Base-by-base conservation (phyloP, 495 filamentous ascomycete species). In the Astrothelium macrocarpum region DNA sequence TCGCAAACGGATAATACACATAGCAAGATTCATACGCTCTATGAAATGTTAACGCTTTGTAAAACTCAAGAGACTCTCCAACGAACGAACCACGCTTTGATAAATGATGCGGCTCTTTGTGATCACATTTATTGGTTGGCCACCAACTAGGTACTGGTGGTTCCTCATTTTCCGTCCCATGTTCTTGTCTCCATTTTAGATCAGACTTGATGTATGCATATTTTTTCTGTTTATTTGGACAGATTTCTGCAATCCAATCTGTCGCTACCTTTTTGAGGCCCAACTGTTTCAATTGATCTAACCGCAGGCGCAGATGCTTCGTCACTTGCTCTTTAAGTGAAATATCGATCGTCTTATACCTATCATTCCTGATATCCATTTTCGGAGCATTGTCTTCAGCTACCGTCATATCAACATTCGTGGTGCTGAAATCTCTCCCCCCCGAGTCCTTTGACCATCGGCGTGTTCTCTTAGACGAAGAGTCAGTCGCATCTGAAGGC, bases 151-250 rank as follows among this genome's bases (percentile, higher is more conserved):
- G 92, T 34, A 83, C 83, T 53, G 81, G 86, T 34, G 59, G 61
- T 14, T 18, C 18, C 29, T 61, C 53, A 5, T 43, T 32, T 12
- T 49, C 46, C 80, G 56, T 34, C 28, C 87, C 29, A 29, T 56
- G 49, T 3, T 28, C 25, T 16, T 29, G 26, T 26, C 25, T 20
- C 49, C 49, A 56, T 16, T 56, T 7, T 16, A 3, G 5, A 20
- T 56, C 16, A 20, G 49, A 56, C 20, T 26, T 7, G 3, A 56
- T 16, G 73, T 96, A 97, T 0, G 92, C 92, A 66, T 89, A 85
- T 53, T 81, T 86, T 0, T 86, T 85, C 71, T 95, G 90, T 72
- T 97, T 97, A 65, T 89, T 90, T 0, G 91, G 89, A 59, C 91
- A 88, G 2, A 95, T 86, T 18, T 85, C 80, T 69, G 89, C 91